Percentiles rank a stretch among this genome's conserved stretches.
These are phyloP conservation scores for Talaromyces thailandensis DNA, from an alignment of 495 filamentous ascomycete species.

Conservation along the genomic window DNA sequence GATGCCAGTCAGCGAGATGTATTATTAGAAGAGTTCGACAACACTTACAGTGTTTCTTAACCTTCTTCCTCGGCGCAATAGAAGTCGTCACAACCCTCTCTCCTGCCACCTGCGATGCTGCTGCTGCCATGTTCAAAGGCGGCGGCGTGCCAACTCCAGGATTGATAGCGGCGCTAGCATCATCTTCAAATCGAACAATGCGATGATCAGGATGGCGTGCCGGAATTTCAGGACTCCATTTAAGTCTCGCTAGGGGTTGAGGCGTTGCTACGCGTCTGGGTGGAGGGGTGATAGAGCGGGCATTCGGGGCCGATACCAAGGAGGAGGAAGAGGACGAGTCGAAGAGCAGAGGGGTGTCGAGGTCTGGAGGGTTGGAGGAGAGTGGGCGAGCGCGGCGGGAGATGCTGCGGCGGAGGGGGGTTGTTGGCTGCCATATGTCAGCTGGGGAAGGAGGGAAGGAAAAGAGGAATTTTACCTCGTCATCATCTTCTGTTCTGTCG, in stretches of 20 bases:
- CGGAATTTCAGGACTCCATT: neutral
- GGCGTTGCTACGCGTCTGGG: neutral
- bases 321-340: neutral
- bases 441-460: neutral
- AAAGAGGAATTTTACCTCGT: neutral
- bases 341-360: conserved; percentile 1
- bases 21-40: no score
- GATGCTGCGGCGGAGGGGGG: neutral
- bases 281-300: neutral
- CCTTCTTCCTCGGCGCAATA: neutral
- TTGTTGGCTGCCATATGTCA: neutral
- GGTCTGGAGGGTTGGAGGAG: conserved; percentile 5
- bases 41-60: neutral
- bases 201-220: neutral
- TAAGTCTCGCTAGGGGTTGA: neutral
- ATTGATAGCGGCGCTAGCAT: neutral
- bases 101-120: neutral
- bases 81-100: neutral
- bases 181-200: neutral
- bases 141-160: neutral
- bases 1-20: neutral
- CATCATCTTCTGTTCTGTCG: neutral
- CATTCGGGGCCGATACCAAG: neutral
- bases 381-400: conserved; percentile 4
- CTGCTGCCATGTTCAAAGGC: neutral